Evolutionary conservation across 352 stramenopile species (phyloP), one percentile per base, ranked within the genome.

Genomic region (Poterioochromonas sp.): DNA sequence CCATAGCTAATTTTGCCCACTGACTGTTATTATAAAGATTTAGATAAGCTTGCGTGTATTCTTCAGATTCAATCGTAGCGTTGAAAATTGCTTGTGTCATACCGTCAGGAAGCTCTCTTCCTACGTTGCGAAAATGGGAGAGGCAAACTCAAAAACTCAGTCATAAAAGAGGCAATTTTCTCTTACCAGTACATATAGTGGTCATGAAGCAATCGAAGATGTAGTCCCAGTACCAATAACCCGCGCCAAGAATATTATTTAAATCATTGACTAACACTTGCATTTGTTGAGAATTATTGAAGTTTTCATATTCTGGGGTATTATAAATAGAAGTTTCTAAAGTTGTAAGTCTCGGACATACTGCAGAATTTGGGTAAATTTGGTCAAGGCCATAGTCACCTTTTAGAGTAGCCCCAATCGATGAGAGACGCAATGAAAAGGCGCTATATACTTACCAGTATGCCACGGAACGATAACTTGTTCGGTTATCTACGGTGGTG

Each of bases 181-280:
- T n/a, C n/a, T n/a, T n/a, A n/a, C n/a, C n/a, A 26, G 65, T 74
- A 34, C 65, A 74, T 2, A 54, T 34, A 51, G 65, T 74, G 5
- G 65, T 74, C 65, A 74, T 74, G 12, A 74, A 35, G 32, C 65
- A 74, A 54, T 74, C 65, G 1, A 51, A 54, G 1, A 37, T 12
- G 29, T 74, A 39, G 5, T 54, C 11, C 65, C 65, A 74, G 22
- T 34, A 39, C 65, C 65, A 74, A 39, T 53, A 35, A 51, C 37
- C 37, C 40, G 12, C 62, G 11, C 62, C 62, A 47, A 71, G 41
- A 8, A 71, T 71, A 26, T 12, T 43, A 29, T 40, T 47, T 2
- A 71, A 43, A 2, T 71, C 1, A 47, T 29, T 47, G 8, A 18
- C 41, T 5, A 71, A 29, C 8, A 26, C 3, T 35, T 71, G 11